Percentiles rank a stretch among this genome's conserved stretches.
These are phyloP conservation scores for Fusarium tjaetaba DNA, from an alignment of 2,329 filamentous ascomycete species.

Conservation along the genomic window DNA sequence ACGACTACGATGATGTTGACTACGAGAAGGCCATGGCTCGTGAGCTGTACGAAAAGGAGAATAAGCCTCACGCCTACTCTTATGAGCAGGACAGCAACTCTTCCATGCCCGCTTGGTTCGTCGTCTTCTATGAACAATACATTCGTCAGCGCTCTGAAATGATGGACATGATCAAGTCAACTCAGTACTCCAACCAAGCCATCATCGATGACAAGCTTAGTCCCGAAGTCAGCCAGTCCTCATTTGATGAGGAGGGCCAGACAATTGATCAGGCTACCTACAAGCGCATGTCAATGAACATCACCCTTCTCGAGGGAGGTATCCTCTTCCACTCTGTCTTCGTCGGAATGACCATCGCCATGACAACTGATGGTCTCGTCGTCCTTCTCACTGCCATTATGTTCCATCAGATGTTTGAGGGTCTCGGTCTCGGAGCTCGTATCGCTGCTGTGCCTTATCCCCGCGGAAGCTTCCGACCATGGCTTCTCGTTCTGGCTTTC, in stretches of 20 bases:
- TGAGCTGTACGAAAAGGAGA: constrained; percentile 51
- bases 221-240: constrained; percentile 42
- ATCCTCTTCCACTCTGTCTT: constrained; percentile 84
- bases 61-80: constrained; percentile 31
- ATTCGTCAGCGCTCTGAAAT: constrained; percentile 69
- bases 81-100: constrained; percentile 43
- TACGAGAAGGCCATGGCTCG: constrained; percentile 56
- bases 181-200: constrained; percentile 5
- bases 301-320: constrained; percentile 78
- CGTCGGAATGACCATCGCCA: constrained; percentile 77
- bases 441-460: constrained; percentile 74
- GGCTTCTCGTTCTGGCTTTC: constrained; percentile 70
- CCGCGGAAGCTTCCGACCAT: constrained; percentile 65
- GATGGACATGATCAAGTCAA: constrained; percentile 61
- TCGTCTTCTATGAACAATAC: constrained; percentile 71
- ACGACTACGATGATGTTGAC: constrained; percentile 31
- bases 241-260: constrained; percentile 57
- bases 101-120: constrained; percentile 69
- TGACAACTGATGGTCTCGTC: constrained; percentile 73
- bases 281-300: constrained; percentile 75
- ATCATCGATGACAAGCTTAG: constrained; percentile 47
- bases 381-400: constrained; percentile 74
- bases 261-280: constrained; percentile 57
- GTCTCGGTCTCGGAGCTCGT: constrained; percentile 75
- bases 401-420: constrained; percentile 77